Evolutionary conservation across 2,329 filamentous ascomycete species (phyloP).

Genomic region (Dichotomopilus funicola): DNA sequence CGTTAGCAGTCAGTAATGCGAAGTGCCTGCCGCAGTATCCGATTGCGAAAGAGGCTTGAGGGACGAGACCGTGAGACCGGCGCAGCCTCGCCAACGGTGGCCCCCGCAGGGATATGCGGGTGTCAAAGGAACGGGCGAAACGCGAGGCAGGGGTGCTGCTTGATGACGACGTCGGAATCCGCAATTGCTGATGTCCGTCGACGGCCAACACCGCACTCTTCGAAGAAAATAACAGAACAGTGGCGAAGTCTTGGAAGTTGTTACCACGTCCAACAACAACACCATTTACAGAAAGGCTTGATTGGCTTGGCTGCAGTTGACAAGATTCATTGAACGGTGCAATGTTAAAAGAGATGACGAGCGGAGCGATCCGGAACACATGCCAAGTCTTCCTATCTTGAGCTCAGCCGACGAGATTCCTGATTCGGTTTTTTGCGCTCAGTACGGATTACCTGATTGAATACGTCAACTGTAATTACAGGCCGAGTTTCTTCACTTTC

Average conservation of each 20-base stretch:
- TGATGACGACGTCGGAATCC: too few species aligned
- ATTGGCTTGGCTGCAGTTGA: not conserved
- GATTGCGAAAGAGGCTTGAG: not conserved
- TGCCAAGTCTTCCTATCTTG: not conserved
- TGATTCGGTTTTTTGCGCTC: not conserved
- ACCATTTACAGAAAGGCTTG: not conserved
- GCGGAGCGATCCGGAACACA: too few species aligned
- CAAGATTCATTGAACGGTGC: not conserved
- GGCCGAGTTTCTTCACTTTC: too few species aligned
- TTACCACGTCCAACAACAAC: not conserved
- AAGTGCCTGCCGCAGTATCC: not conserved
- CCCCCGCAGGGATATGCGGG: not conserved
- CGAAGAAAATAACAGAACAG: not conserved
- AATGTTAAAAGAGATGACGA: too few species aligned
- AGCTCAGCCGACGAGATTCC: not conserved
- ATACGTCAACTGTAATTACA: too few species aligned
- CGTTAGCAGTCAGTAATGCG: not conserved
- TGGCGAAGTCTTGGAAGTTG: not conserved
- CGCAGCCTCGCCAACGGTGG: not conserved
- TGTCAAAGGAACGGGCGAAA: conserved; percentile 2
- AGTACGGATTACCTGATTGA: too few species aligned
- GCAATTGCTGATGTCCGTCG: not conserved
- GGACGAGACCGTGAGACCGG: too few species aligned
- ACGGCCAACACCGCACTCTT: too few species aligned
- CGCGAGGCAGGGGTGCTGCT: not conserved